These are phyloP conservation scores for Pachyrhizus erosus DNA, from an alignment of 306 rosid species.

Conservation along the genomic window DNA sequence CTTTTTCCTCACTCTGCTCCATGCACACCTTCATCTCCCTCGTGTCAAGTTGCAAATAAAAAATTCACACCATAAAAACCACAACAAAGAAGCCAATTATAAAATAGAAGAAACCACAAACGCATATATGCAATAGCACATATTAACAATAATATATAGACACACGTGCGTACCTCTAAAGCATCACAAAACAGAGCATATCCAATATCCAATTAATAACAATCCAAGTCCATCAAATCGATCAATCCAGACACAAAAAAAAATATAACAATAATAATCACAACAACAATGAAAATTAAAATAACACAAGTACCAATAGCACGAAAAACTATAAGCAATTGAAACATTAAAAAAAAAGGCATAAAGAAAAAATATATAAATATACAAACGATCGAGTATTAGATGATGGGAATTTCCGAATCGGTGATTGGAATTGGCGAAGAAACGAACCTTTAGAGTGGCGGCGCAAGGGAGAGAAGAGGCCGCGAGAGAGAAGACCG, in stretches of 20 bases:
- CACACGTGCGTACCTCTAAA: background rate
- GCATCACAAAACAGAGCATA: slow-evolving; percentile 9
- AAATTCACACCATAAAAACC: background rate
- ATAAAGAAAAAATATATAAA: background rate
- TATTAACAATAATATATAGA: background rate
- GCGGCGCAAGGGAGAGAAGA: background rate
- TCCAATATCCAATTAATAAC: background rate
- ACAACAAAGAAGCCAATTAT: background rate
- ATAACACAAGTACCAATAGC: background rate
- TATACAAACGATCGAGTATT: background rate
- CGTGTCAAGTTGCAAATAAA: slow-evolving; percentile 33
- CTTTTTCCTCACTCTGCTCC: background rate
- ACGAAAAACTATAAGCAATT: background rate
- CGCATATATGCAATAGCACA: background rate
- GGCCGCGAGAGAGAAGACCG: slow-evolving; percentile 29
- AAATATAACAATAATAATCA: background rate
- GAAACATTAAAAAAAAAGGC: background rate
- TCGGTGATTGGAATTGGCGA: background rate
- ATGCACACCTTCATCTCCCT: background rate
- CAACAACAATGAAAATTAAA: background rate
- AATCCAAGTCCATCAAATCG: background rate
- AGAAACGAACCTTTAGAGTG: background rate
- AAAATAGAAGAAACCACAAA: slow-evolving; percentile 28
- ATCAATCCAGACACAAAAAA: background rate
- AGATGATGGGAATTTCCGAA: background rate